phyloP scores from a whole-genome alignment of 164 flowering plant genomes.

The Piper betle region DNA sequence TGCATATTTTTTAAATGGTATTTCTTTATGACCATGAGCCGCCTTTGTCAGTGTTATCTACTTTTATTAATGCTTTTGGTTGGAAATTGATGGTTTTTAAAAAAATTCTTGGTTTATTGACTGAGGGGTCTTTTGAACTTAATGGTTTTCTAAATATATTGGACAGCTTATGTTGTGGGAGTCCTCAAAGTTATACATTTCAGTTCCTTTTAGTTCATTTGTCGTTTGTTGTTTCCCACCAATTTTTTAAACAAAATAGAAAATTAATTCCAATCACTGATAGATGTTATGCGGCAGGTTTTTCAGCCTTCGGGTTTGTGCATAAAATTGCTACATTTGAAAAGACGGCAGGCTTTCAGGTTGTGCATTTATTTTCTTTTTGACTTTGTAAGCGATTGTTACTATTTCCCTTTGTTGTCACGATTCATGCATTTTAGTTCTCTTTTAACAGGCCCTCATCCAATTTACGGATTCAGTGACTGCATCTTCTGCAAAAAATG shows the following conservation, averaged over 20 bases:
- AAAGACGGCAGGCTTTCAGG: constrained; percentile 99
- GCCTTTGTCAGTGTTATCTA: too few relatives aligned
- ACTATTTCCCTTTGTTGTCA: not conserved
- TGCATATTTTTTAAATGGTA: too few relatives aligned
- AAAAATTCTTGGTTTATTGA: too few relatives aligned
- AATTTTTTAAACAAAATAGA: too few relatives aligned
- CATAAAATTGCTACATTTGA: constrained; percentile 97
- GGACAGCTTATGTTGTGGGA: too few relatives aligned
- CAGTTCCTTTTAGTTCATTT: too few relatives aligned
- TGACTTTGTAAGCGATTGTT: not conserved
- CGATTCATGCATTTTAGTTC: not conserved
- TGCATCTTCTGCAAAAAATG: constrained; percentile 75
- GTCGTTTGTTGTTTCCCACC: not conserved
- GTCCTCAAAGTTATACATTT: too few relatives aligned
- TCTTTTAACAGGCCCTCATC: constrained; percentile 58
- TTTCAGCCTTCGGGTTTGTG: constrained; percentile 96
- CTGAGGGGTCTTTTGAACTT: too few relatives aligned
- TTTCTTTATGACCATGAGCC: too few relatives aligned
- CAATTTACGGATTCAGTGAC: constrained; percentile 83
- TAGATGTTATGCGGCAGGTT: constrained; percentile 52
- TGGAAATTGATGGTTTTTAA: too few relatives aligned
- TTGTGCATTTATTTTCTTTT: constrained; percentile 3
- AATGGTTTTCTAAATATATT: too few relatives aligned
- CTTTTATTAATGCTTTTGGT: too few relatives aligned
- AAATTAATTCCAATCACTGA: not conserved